Evolutionary conservation across 2,329 filamentous ascomycete species (phyloP).

Genomic region (Trichoderma koningii): DNA sequence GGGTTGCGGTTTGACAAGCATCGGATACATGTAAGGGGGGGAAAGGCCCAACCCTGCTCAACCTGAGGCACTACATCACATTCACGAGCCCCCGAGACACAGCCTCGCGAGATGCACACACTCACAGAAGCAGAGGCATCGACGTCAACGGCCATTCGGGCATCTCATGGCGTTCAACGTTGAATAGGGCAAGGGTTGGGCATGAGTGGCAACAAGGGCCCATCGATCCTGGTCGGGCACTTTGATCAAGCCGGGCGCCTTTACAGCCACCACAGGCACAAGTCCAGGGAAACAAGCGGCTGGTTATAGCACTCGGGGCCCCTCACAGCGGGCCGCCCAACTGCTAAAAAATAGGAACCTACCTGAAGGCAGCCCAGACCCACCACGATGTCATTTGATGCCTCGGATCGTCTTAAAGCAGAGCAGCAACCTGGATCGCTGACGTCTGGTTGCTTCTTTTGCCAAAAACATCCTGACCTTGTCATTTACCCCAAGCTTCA

Average conservation of each 20-base stretch:
- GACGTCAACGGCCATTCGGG: background rate
- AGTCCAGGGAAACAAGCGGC: no score
- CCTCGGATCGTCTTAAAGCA: slow-evolving; percentile 18
- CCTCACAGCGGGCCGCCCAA: slow-evolving; percentile 27
- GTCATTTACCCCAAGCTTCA: background rate
- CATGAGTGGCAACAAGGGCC: slow-evolving; percentile 23
- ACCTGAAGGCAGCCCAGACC: slow-evolving; percentile 3
- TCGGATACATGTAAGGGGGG: background rate
- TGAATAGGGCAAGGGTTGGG: slow-evolving; percentile 5
- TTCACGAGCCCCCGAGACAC: background rate
- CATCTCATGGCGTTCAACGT: background rate
- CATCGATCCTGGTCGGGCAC: background rate
- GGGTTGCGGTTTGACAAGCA: background rate
- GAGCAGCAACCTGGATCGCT: slow-evolving; percentile 1
- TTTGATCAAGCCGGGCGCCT: background rate
- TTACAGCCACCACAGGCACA: no score
- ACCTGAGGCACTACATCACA: background rate
- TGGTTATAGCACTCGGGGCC: slow-evolving; percentile 22
- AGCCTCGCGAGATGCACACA: slow-evolving; percentile 2
- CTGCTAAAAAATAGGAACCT: background rate
- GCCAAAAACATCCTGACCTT: slow-evolving; percentile 7
- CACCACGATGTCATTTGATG: slow-evolving; percentile 31
- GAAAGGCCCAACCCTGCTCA: background rate
- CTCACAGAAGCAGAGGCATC: background rate
- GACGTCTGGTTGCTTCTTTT: slow-evolving; percentile 17